phyloP scores from a whole-genome alignment of 1,284 basidiomycete species.

The Laetiporus sulphureus region DNA sequence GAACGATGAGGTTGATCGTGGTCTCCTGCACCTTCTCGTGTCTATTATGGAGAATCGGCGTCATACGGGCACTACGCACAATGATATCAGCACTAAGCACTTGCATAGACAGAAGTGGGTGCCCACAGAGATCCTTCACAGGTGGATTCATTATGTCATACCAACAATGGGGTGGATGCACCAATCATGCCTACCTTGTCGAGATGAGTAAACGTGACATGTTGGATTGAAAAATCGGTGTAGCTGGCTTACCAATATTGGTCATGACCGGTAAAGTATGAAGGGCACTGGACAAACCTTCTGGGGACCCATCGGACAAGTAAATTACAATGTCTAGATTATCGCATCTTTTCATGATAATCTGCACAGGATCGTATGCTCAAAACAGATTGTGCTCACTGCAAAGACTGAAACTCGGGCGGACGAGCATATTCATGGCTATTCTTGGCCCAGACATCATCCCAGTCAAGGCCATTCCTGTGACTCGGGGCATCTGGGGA shows the following conservation, averaged over 20 bases:
- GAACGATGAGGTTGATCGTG: conserved; percentile 98
- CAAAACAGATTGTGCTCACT: conserved; percentile 18
- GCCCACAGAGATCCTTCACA: conserved; percentile 93
- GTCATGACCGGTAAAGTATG: conserved; percentile 38
- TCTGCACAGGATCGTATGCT: neutral
- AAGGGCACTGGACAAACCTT: conserved; percentile 53
- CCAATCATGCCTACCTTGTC: conserved; percentile 69
- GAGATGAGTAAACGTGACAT: conserved; percentile 1
- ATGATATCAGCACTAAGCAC: no score
- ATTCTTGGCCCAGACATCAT: conserved; percentile 39
- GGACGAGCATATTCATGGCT: conserved; percentile 27
- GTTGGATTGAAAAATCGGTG: neutral
- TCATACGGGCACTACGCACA: conserved; percentile 99
- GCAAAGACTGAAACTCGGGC: no score
- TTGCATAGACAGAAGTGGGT: conserved; percentile 2
- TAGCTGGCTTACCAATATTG: conserved; percentile 35
- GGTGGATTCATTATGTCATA: conserved; percentile 99
- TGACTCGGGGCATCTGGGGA: conserved; percentile 14
- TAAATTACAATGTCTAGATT: conserved; percentile 48
- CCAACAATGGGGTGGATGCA: conserved; percentile 70
- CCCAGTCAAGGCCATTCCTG: no score
- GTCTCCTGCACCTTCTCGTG: conserved; percentile 99
- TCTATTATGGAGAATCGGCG: conserved; percentile 95
- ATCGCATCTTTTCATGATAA: conserved; percentile 26
- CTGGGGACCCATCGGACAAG: conserved; percentile 55